A percentile compares a stretch with the other conserved stretches of the same genome.
Conservation (phyloP, 495 filamentous ascomycete species). For the Penicillium simplicissimum region DNA sequence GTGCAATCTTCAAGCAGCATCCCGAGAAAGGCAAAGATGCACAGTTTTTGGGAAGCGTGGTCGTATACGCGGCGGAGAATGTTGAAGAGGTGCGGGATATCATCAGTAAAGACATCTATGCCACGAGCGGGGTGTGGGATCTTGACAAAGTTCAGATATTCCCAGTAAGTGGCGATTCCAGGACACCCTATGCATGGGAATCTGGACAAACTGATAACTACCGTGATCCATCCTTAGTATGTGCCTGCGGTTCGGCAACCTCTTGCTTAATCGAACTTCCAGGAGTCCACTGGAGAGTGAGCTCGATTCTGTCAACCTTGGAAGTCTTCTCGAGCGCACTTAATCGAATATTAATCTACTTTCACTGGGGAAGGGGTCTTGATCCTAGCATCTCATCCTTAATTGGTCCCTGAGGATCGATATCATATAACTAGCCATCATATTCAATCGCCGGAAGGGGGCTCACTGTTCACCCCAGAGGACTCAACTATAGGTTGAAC, state of each 20-base stretch:
- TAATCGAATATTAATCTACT: too few species aligned
- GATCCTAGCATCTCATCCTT: not conserved
- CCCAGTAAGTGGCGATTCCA: slow-evolving; percentile 30
- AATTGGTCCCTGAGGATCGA: not conserved
- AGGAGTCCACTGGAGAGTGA: too few species aligned
- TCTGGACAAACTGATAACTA: not conserved
- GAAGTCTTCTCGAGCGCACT: too few species aligned
- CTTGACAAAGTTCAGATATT: slow-evolving; percentile 60
- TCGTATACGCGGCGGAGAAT: slow-evolving; percentile 60
- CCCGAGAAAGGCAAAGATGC: slow-evolving; percentile 57
- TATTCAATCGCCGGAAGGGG: slow-evolving; percentile 2
- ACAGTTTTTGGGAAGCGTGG: slow-evolving; percentile 62
- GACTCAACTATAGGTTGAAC: slow-evolving; percentile 17
- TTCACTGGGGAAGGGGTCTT: not conserved
- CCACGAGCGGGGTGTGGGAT: slow-evolving; percentile 73
- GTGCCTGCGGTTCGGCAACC: slow-evolving; percentile 2
- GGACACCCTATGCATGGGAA: too few species aligned
- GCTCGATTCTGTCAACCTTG: too few species aligned
- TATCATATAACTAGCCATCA: slow-evolving; percentile 2
- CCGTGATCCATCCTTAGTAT: not conserved
- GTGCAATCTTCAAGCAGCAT: slow-evolving; percentile 60
- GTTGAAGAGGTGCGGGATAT: slow-evolving; percentile 66
- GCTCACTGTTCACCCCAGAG: slow-evolving; percentile 2
- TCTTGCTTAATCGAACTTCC: not conserved
- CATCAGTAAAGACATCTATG: slow-evolving; percentile 70